A percentile compares a stretch with the other conserved stretches of the same genome.
phyloP scores from a whole-genome alignment of 2,329 filamentous ascomycete species.

The Hypoxylon sp. region DNA sequence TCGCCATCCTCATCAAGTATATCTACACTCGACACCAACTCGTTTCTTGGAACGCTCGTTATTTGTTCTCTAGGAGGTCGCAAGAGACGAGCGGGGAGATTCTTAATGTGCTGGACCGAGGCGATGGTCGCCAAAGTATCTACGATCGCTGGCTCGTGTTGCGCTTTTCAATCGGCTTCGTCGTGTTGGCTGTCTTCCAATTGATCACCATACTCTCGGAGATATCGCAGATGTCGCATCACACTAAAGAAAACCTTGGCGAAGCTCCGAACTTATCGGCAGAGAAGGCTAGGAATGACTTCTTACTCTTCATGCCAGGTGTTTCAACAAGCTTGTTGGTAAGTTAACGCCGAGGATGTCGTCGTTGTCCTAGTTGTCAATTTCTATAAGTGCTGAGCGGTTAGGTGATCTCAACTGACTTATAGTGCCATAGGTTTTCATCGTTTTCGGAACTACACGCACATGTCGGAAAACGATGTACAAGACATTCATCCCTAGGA shows the following conservation, averaged over 20 bases:
- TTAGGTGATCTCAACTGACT: slow-evolving; percentile 23
- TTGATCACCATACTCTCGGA: slow-evolving; percentile 55
- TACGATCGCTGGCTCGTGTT: slow-evolving; percentile 59
- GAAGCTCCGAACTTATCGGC: slow-evolving; percentile 53
- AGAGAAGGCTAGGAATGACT: slow-evolving; percentile 51
- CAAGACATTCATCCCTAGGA: slow-evolving; percentile 41
- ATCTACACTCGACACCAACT: slow-evolving; percentile 56
- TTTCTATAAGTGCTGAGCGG: no score
- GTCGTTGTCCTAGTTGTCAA: neutral
- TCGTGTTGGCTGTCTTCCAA: slow-evolving; percentile 56
- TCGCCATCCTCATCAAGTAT: slow-evolving; percentile 58
- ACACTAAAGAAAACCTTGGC: slow-evolving; percentile 47
- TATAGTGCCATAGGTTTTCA: slow-evolving; percentile 37
- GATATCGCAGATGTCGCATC: slow-evolving; percentile 49
- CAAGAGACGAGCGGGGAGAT: slow-evolving; percentile 41
- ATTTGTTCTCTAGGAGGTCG: slow-evolving; percentile 48
- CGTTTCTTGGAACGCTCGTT: slow-evolving; percentile 50
- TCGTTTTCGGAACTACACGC: slow-evolving; percentile 50
- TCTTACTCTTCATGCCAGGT: slow-evolving; percentile 55
- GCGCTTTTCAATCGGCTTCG: slow-evolving; percentile 57
- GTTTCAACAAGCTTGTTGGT: slow-evolving; percentile 50
- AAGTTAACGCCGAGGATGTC: slow-evolving; percentile 14
- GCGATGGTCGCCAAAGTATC: slow-evolving; percentile 49
- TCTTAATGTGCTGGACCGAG: slow-evolving; percentile 37
- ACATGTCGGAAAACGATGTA: slow-evolving; percentile 44